Conservation (phyloP, 176 grass and related monocot species). For the Melocanna baccifera region DNA sequence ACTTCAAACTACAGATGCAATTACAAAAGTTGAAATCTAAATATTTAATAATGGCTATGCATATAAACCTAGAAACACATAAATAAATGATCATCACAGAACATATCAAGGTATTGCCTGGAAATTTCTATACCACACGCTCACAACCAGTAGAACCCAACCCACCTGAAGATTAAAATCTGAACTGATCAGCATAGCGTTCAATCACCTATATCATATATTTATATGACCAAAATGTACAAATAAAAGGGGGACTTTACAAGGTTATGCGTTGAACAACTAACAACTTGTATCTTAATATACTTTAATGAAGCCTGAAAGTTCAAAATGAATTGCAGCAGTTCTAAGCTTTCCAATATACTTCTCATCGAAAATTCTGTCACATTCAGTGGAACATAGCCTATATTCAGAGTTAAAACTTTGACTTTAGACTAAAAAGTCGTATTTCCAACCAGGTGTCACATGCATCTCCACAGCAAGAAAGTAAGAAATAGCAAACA, state of each 20-base stretch:
- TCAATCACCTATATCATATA: neutral
- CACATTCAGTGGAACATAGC: neutral
- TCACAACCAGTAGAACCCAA: neutral
- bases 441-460: neutral
- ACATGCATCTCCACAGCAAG: neutral
- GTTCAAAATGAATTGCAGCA: neutral
- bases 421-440: neutral
- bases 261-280: neutral
- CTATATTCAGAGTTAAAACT: neutral
- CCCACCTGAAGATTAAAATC: neutral
- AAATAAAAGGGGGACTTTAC: neutral
- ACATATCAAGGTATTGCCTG: neutral
- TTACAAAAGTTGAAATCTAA: no score
- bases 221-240: neutral
- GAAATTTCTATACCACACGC: neutral
- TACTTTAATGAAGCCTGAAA: neutral
- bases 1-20: neutral
- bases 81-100: neutral
- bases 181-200: neutral
- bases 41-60: neutral
- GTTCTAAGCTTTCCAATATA: no score
- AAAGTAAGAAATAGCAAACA: neutral
- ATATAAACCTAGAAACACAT: neutral
- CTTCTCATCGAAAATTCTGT: neutral
- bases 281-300: neutral